Base-by-base conservation (phyloP, 768 basidiomycete species). In the Leccinum aurantiacum region DNA sequence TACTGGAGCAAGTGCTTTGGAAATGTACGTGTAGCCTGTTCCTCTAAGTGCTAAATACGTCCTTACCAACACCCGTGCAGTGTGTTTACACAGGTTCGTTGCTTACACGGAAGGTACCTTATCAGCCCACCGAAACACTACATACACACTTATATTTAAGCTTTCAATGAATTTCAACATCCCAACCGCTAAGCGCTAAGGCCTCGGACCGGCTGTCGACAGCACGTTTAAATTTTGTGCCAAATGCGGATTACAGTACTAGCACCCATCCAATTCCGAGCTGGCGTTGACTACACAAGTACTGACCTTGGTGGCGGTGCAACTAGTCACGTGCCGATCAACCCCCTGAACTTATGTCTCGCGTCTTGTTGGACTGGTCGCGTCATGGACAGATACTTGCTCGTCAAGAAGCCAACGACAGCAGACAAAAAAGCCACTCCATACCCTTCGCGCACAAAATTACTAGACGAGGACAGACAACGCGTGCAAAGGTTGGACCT, bases 371-470 rank as follows among this genome's bases (percentile, higher is more conserved):
- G 41, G 14, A 17, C 17, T 4, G 8, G 14, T 4, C 13, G 7
- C 27, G 31, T n/a, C 58, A 72, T 74, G 71, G 73, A 74, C 59
- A 60, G 50, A 14, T 69, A 65, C 60, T 55, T 74, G 63, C 64
- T 61, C 35, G 59, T 61, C 58, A 69, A 53, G 51, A 74, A 74
- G 41, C 58, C 65, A 29, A 50, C 52, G n/a, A 13, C 44, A 13
- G 9, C 24, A 51, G 58, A 60, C 47, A 60, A 58, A 31, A 27
- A n/a, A 37, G 27, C 41, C 6, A 11, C 46, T 33, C 68, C 63
- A 11, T 65, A 60, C 31, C 53, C 63, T 17, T 19, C 27, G 5
- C 65, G 63, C 37, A 53, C 44, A 37, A 67, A 67, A 52, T 4
- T 44, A 44, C 13, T 59, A 22, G 61, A 62, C 15, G 63, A 64